phyloP scores from a whole-genome alignment of 108 stramenopile genomes.

The Nitzschia palea region DNA sequence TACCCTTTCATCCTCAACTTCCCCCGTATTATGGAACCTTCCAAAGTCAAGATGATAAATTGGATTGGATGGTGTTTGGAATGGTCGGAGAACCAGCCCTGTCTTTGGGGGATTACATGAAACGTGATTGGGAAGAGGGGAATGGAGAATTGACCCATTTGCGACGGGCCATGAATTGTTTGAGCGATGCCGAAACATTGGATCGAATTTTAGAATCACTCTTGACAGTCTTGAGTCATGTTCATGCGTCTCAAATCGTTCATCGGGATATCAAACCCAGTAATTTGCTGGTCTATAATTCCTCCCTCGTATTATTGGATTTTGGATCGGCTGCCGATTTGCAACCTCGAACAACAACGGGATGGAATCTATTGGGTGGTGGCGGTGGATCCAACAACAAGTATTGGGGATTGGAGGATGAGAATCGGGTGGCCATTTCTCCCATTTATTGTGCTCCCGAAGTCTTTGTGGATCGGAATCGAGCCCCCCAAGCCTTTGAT shows the following conservation, averaged over 20 bases:
- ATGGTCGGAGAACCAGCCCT: constrained; percentile 39
- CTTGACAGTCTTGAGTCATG: constrained; percentile 43
- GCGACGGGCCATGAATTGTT: constrained; percentile 44
- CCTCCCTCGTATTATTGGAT: constrained; percentile 59
- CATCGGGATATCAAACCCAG: constrained; percentile 85
- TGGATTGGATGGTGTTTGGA: constrained; percentile 75
- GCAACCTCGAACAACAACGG: constrained; percentile 30
- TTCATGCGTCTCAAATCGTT: constrained; percentile 58
- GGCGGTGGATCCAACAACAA: too few relatives aligned
- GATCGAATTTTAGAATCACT: constrained; percentile 47
- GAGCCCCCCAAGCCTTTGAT: constrained; percentile 60
- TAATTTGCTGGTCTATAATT: constrained; percentile 50
- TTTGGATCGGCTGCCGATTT: constrained; percentile 85
- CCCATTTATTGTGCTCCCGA: constrained; percentile 83
- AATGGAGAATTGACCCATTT: constrained; percentile 42
- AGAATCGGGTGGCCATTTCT: constrained; percentile 59
- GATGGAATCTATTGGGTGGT: constrained; percentile 10
- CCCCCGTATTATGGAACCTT: constrained; percentile 31
- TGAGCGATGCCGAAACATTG: constrained; percentile 41
- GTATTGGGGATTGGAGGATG: constrained; percentile 39
- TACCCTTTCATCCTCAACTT: constrained; percentile 33
- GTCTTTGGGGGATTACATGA: constrained; percentile 60
- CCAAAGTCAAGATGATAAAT: constrained; percentile 3
- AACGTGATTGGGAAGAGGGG: constrained; percentile 29
- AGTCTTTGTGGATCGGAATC: constrained; percentile 37